Conservation (phyloP, 176 grass and related monocot genomes). For the Triticum monococcum region DNA sequence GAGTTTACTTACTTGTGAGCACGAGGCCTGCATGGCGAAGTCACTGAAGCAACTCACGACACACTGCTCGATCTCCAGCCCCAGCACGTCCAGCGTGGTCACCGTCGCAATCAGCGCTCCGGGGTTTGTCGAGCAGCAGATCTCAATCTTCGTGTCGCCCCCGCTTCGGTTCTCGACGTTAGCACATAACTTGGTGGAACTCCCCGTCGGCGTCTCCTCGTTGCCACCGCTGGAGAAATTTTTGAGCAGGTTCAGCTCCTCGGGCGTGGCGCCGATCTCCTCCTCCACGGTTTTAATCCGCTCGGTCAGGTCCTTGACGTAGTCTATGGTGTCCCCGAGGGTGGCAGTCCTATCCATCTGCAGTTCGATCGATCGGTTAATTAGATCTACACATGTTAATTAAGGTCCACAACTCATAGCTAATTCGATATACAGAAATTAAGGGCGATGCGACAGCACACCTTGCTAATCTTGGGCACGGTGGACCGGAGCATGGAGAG, state of each 20-base stretch:
- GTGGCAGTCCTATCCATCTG: slow-evolving; percentile 87
- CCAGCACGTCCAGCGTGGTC: slow-evolving; percentile 53
- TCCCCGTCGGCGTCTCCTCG: slow-evolving; percentile 64
- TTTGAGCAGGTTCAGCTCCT: slow-evolving; percentile 49
- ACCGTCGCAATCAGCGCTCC: slow-evolving; percentile 54
- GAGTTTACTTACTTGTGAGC: no score
- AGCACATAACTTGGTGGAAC: slow-evolving; percentile 61
- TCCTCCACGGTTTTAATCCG: slow-evolving; percentile 63
- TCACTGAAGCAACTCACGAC: slow-evolving; percentile 81
- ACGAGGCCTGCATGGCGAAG: not conserved
- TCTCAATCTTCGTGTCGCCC: slow-evolving; percentile 60
- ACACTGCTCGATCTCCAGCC: slow-evolving; percentile 75
- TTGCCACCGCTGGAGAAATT: slow-evolving; percentile 28
- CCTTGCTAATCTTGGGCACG: slow-evolving; percentile 86
- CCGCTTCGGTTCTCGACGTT: slow-evolving; percentile 48
- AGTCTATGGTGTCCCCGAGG: slow-evolving; percentile 84
- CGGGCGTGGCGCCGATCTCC: slow-evolving; percentile 35
- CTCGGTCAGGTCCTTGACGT: slow-evolving; percentile 71
- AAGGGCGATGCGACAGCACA: not conserved
- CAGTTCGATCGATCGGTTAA: not conserved
- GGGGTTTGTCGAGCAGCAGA: slow-evolving; percentile 64
- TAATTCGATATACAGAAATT: no score
- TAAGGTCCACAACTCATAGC: no score
- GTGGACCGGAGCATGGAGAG: slow-evolving; percentile 91
- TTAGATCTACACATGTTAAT: no score